Percentiles rank a stretch among this genome's conserved stretches.
phyloP scores from a whole-genome alignment of 2,329 filamentous ascomycete genomes.

The Endoconidiophora polonica region DNA sequence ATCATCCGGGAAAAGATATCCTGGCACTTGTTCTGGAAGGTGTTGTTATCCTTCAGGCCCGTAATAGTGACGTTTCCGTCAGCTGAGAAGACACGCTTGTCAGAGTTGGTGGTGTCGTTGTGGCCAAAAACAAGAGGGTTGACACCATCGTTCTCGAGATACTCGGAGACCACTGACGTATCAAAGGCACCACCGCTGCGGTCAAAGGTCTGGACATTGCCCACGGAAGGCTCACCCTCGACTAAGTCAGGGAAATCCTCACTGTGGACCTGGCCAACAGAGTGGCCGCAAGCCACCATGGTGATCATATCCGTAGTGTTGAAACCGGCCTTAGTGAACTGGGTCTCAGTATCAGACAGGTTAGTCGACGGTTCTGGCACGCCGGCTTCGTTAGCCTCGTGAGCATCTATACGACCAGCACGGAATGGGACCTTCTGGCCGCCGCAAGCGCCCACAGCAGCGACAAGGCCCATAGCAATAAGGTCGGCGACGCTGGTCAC shows the following conservation, averaged over 20 bases:
- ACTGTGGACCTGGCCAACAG: slow-evolving; percentile 27
- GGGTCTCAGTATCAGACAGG: slow-evolving; percentile 16
- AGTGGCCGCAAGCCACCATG: slow-evolving; percentile 22
- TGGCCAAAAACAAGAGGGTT: slow-evolving; percentile 26
- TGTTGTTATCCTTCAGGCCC: slow-evolving; percentile 21
- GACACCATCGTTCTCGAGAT: slow-evolving; percentile 24
- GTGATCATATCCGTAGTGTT: slow-evolving; percentile 21
- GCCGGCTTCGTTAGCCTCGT: slow-evolving; percentile 18
- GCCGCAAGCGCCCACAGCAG: slow-evolving; percentile 14
- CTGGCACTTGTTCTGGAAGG: slow-evolving; percentile 22
- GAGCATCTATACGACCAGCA: slow-evolving; percentile 19
- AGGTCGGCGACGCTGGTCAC: slow-evolving; percentile 18
- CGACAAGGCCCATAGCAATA: slow-evolving; percentile 19
- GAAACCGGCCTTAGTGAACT: slow-evolving; percentile 20
- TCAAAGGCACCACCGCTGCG: slow-evolving; percentile 26
- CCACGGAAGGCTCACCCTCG: slow-evolving; percentile 22
- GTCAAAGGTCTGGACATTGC: slow-evolving; percentile 22
- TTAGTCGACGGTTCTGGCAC: slow-evolving; percentile 20
- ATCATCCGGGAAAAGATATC: slow-evolving; percentile 22
- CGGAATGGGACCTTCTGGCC: slow-evolving; percentile 18
- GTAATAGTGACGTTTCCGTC: slow-evolving; percentile 29
- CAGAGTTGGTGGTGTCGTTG: slow-evolving; percentile 25
- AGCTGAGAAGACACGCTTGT: slow-evolving; percentile 26
- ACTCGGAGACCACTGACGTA: slow-evolving; percentile 27
- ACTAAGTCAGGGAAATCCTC: slow-evolving; percentile 18